Evolutionary conservation across 768 basidiomycete species (phyloP).

Genomic region (Amanita jacksonii): DNA sequence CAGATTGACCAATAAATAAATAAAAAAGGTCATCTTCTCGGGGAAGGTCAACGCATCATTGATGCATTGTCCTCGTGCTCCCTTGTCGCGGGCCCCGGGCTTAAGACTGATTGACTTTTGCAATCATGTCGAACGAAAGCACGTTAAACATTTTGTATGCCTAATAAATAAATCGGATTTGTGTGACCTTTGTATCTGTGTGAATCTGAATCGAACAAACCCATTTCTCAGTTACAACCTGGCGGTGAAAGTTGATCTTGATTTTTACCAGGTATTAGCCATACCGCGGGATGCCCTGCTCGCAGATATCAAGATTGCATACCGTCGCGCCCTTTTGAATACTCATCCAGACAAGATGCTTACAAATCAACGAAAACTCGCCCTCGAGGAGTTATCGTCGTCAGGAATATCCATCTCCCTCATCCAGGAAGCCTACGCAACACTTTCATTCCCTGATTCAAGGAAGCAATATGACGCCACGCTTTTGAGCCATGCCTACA

Average conservation of each 20-base stretch:
- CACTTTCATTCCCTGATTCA: constrained; percentile 39
- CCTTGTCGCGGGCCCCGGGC: constrained; percentile 14
- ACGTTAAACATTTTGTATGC: constrained; percentile 8
- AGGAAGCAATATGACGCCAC: constrained; percentile 43
- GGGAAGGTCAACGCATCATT: no score
- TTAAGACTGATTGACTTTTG: constrained; percentile 6
- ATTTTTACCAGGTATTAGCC: constrained; percentile 56
- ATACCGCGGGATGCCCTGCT: constrained; percentile 38
- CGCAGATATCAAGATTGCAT: constrained; percentile 55
- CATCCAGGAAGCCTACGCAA: constrained; percentile 59
- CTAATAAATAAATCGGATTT: no score
- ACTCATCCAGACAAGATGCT: constrained; percentile 45
- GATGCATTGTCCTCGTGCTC: constrained; percentile 11
- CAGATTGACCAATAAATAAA: no score
- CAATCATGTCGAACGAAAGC: constrained; percentile 11
- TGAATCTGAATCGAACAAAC: no score
- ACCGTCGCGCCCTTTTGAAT: constrained; percentile 54
- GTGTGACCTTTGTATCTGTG: no score
- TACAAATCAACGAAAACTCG: constrained; percentile 1
- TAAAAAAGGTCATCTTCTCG: no score
- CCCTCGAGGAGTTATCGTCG: neutral
- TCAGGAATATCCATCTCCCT: constrained; percentile 37
- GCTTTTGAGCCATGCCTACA: constrained; percentile 10
- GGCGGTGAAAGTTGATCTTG: constrained; percentile 11
- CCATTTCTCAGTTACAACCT: no score